Base-by-base conservation (phyloP, 192 early-diverging fungal genomes). In the Coemansia sp. region DNA sequence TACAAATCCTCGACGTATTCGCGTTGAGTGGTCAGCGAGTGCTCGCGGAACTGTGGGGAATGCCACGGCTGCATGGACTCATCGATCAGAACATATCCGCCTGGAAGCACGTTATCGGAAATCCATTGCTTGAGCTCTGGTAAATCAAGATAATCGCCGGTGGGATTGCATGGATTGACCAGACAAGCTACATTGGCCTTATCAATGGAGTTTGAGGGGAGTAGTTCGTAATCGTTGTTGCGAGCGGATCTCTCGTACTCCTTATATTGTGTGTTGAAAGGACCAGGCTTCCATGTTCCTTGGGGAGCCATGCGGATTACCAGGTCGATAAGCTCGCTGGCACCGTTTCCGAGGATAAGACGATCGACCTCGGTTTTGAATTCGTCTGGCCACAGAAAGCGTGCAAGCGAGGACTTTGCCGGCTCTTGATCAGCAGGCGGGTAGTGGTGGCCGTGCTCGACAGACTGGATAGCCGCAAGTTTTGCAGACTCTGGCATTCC, bases 11-110 rank as follows among this genome's bases (percentile, higher is more conserved):
- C 76, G 51, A 89, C 56, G 69, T 88, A 95, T 30, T 86, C 83
- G 61, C 86, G 80, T 82, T 94, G 87, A 60, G 86, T 87, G 54
- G 84, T 88, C 68, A 95, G 82, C n/a, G 92, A 94, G 72, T 95
- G 92, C 52, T 84, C 56, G 40, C 90, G 91, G 84, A 91, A 95
- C 50, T 88, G 68, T 33, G 85, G 67, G 52, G 91, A 93, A 64
- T 91, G 88, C 93, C 93, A 95, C n/a, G 91, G 91, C 81, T 95
- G 93, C 93, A 95, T 95, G 0, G 93, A 95, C 78, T 95, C 93
- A 72, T 95, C 93, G 62, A 95, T 88, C 67, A 95, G 85, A 57
- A 91, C 91, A 36, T 88, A 86, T 45, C 92, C 91, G 32, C 90
- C 88, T n/a, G 88, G 85, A 56, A 85, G 81, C 28, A 90, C 90